Percentiles rank a stretch among this genome's conserved stretches.
Conservation (phyloP, 2,329 filamentous ascomycete species). For the Phoma sp. region DNA sequence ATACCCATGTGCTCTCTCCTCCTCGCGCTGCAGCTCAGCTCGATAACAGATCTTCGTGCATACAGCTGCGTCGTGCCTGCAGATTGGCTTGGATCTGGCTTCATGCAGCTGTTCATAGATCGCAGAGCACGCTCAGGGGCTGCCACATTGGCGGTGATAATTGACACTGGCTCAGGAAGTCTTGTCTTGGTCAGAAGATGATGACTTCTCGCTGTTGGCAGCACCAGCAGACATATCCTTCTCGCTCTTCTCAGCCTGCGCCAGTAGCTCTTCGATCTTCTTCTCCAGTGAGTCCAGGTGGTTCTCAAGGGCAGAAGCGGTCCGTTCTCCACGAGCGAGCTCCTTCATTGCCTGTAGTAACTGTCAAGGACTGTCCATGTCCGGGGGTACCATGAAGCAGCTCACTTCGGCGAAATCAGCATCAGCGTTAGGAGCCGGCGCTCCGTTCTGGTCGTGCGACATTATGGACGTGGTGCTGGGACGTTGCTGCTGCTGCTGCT, state of each 20-base stretch:
- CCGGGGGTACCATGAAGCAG: background rate
- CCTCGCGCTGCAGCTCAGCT: background rate
- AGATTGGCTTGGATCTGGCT: too few relatives aligned
- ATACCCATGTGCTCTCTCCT: background rate
- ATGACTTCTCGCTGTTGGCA: background rate
- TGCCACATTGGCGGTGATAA: background rate
- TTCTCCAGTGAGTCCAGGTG: conserved; percentile 61
- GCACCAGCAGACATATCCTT: conserved; percentile 26
- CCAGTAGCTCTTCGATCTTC: conserved; percentile 61
- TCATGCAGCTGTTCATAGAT: background rate
- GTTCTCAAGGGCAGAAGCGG: conserved; percentile 61
- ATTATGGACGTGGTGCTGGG: conserved; percentile 29
- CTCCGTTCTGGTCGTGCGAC: conserved; percentile 41
- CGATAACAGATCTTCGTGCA: too few relatives aligned
- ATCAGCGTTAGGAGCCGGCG: conserved; percentile 31
- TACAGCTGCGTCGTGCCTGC: too few relatives aligned
- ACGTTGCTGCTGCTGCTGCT: conserved; percentile 22
- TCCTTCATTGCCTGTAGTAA: conserved; percentile 56
- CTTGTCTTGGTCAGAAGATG: conserved; percentile 9
- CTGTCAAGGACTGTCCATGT: conserved; percentile 18
- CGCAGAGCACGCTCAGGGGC: background rate
- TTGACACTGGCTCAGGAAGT: background rate
- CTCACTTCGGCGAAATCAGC: conserved; percentile 46
- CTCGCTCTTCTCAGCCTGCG: conserved; percentile 54
- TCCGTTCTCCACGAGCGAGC: conserved; percentile 60